Conservation (phyloP, 352 stramenopile genomes). For the Pythium phragmitis region DNA sequence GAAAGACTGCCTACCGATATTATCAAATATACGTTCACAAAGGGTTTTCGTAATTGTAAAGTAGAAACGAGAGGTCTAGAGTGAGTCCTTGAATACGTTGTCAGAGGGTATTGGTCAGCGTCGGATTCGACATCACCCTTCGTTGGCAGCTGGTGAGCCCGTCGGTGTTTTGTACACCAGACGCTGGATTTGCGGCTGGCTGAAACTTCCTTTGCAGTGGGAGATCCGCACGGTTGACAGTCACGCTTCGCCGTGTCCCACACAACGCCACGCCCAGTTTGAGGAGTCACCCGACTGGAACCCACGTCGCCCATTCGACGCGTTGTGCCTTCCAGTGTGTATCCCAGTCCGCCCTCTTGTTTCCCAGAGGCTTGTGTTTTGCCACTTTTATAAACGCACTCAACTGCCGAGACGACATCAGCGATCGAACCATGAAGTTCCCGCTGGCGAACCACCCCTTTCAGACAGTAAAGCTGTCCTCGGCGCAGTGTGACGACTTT, state of each 20-base stretch:
- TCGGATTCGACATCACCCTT: neutral
- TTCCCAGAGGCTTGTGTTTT: no score
- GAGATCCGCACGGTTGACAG: neutral
- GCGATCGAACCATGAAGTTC: constrained; percentile 25
- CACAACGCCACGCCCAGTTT: no score
- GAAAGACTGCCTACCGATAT: neutral
- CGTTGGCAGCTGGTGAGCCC: neutral
- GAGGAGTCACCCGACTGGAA: no score
- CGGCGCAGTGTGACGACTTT: constrained; percentile 21
- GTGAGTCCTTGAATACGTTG: neutral
- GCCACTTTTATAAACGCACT: no score
- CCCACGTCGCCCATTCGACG: no score
- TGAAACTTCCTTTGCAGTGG: neutral
- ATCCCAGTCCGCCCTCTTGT: no score
- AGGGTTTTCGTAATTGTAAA: neutral
- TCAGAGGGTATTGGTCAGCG: neutral
- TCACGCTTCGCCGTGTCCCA: no score
- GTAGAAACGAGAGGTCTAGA: no score
- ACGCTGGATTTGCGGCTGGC: constrained; percentile 1
- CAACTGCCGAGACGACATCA: no score
- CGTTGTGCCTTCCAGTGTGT: no score
- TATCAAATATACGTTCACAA: neutral
- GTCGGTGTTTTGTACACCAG: constrained; percentile 7
- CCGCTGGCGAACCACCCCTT: constrained; percentile 27
- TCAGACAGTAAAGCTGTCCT: constrained; percentile 25